Evolutionary conservation across 2,329 filamentous ascomycete species (phyloP).

Genomic region (Penicillium janthinellum): DNA sequence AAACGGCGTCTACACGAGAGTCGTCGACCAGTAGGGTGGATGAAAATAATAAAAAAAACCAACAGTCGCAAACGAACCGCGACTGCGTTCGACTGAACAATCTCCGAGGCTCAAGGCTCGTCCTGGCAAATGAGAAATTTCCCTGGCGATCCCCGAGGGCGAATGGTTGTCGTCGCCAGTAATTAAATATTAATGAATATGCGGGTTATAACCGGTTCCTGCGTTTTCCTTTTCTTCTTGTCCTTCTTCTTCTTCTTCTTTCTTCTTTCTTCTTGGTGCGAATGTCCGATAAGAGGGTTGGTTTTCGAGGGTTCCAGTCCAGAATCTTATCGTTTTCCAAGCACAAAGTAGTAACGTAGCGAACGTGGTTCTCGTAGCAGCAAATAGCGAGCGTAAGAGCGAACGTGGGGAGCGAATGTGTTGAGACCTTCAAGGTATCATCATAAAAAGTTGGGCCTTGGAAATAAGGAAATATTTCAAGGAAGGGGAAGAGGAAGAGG

Average conservation of each 20-base stretch:
- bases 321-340: conserved; percentile 17
- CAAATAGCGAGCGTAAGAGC: conserved; percentile 42
- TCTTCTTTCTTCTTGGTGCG: conserved; percentile 9
- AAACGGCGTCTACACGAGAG: conserved; percentile 4
- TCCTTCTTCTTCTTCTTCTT: conserved; percentile 16
- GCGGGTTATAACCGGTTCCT: conserved; percentile 18
- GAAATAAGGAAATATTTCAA: conserved; percentile 8
- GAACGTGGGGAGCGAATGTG: conserved; percentile 42
- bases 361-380: conserved; percentile 43
- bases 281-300: background rate
- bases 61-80: conserved; percentile 3
- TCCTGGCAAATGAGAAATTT: background rate
- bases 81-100: conserved; percentile 1
- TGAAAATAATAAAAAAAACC: background rate
- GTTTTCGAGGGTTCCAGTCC: conserved; percentile 3
- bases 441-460: conserved; percentile 26
- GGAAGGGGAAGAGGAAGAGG: conserved; percentile 22
- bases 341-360: conserved; percentile 33
- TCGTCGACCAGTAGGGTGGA: background rate
- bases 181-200: conserved; percentile 32
- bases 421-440: conserved; percentile 34
- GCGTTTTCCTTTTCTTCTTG: conserved; percentile 3
- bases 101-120: background rate
- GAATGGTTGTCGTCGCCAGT: conserved; percentile 18
- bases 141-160: conserved; percentile 6